A percentile compares a stretch with the other conserved stretches of the same genome.
Evolutionary conservation across 352 stramenopile species (phyloP).

Genomic region (Pythium apleroticum): DNA sequence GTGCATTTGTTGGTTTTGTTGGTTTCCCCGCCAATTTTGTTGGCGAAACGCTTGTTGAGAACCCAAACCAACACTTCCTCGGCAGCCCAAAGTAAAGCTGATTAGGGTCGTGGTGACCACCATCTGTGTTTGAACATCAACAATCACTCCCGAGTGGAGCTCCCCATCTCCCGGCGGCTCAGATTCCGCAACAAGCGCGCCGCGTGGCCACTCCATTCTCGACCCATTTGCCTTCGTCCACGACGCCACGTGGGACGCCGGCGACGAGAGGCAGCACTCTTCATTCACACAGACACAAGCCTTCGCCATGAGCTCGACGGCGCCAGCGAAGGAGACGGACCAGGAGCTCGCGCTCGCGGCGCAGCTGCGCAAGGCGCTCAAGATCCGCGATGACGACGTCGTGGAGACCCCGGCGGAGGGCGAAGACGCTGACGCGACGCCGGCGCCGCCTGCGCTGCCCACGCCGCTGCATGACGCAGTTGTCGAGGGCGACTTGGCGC

Average conservation of each 20-base stretch:
- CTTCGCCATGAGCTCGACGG: not conserved
- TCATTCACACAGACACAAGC: not conserved
- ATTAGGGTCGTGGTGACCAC: not conserved
- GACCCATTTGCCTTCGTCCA: not conserved
- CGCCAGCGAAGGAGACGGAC: not conserved
- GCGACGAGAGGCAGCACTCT: not conserved
- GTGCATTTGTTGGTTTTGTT: not conserved
- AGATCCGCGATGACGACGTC: slow-evolving; percentile 24
- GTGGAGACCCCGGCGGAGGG: slow-evolving; percentile 1
- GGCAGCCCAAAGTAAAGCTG: not conserved
- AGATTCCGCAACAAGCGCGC: not conserved
- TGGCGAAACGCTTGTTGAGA: not conserved
- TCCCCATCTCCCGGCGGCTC: not conserved
- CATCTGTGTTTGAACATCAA: slow-evolving; percentile 7
- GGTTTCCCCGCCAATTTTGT: not conserved
- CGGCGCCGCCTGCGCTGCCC: slow-evolving; percentile 8
- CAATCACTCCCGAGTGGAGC: not conserved
- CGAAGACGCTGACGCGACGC: not conserved
- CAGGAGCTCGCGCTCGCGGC: slow-evolving; percentile 25
- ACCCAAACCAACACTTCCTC: not conserved
- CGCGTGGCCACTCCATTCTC: slow-evolving; percentile 1
- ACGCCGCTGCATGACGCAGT: slow-evolving; percentile 30
- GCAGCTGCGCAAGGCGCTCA: slow-evolving; percentile 28
- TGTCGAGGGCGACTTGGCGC: slow-evolving; percentile 22
- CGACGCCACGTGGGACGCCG: not conserved